A percentile compares a stretch with the other conserved stretches of the same genome.
These are phyloP conservation scores for Decorospora gaudefroyi DNA, from an alignment of 2,329 filamentous ascomycete species.

Conservation along the genomic window DNA sequence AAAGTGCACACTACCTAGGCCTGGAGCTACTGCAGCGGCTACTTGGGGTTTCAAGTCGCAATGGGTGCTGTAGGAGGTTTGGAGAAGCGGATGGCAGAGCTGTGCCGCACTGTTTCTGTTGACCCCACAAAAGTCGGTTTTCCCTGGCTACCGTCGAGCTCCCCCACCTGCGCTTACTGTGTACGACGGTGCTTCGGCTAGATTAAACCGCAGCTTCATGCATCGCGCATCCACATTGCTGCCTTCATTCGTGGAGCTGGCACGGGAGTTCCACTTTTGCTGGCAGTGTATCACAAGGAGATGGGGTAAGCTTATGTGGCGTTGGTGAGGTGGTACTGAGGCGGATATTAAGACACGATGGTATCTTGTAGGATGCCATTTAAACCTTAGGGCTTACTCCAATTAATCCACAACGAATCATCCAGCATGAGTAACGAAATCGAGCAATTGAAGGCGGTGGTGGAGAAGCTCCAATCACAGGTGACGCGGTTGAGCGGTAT, in stretches of 20 bases:
- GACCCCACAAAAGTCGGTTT: slow-evolving; percentile 22
- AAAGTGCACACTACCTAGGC: neutral
- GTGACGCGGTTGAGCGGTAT: slow-evolving; percentile 37
- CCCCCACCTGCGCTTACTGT: slow-evolving; percentile 11
- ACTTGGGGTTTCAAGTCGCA: neutral
- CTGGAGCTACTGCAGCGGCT: neutral
- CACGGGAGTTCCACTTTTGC: slow-evolving; percentile 14
- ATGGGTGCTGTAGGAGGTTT: neutral
- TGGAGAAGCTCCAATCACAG: slow-evolving; percentile 36
- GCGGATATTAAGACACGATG: slow-evolving; percentile 21
- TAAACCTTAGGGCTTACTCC: no score
- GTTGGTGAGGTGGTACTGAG: slow-evolving; percentile 1
- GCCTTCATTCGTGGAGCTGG: slow-evolving; percentile 19
- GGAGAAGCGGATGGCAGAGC: slow-evolving; percentile 3
- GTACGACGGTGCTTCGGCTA: slow-evolving; percentile 24
- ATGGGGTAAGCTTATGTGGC: slow-evolving; percentile 13
- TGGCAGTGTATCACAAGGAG: slow-evolving; percentile 9
- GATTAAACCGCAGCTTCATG: slow-evolving; percentile 26
- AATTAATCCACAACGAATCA: neutral
- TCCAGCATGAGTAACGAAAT: slow-evolving; percentile 38
- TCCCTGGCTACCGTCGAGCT: slow-evolving; percentile 5
- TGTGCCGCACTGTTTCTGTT: slow-evolving; percentile 1
- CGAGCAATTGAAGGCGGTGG: slow-evolving; percentile 34
- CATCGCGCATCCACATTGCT: slow-evolving; percentile 21
- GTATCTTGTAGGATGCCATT: no score